These are phyloP conservation scores for Mychonastes homosphaera DNA, from an alignment of 139 green algal species.

Conservation along the genomic window DNA sequence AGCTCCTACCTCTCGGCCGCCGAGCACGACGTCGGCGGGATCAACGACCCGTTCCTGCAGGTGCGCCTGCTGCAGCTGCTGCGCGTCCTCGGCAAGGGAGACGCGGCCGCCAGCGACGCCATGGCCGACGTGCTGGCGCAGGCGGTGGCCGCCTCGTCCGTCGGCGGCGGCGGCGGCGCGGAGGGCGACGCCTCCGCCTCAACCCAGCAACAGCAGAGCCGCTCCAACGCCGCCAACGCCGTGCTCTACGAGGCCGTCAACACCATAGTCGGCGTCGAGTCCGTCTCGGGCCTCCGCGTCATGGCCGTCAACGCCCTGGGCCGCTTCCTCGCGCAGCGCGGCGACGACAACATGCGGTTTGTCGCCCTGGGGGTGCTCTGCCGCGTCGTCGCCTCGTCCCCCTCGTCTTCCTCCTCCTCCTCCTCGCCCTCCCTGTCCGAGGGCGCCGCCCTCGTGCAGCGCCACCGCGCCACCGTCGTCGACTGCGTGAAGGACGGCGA, in stretches of 20 bases:
- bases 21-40: conserved; percentile 88
- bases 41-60: conserved; percentile 94
- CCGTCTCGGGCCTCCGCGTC: conserved; percentile 81
- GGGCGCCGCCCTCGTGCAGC: conserved; percentile 67
- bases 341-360: conserved; percentile 96
- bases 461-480: conserved; percentile 89
- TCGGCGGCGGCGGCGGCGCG: no score
- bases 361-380: conserved; percentile 61
- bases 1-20: conserved; percentile 12
- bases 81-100: conserved; percentile 61
- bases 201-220: conserved; percentile 70
- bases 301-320: conserved; percentile 96
- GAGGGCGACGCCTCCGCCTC: no score
- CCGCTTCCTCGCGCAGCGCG: conserved; percentile 70
- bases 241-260: conserved; percentile 93
- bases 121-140: conserved; percentile 97
- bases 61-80: conserved; percentile 87
- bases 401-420: background rate
- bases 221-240: conserved; percentile 81
- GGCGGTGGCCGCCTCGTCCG: no score
- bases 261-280: conserved; percentile 57
- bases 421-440: conserved; percentile 11
- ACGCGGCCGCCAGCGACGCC: conserved; percentile 76
- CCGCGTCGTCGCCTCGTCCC: background rate
- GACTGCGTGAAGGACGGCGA: conserved; percentile 91